Conservation (phyloP, 768 basidiomycete genomes). For the Auriculariales sp. region DNA sequence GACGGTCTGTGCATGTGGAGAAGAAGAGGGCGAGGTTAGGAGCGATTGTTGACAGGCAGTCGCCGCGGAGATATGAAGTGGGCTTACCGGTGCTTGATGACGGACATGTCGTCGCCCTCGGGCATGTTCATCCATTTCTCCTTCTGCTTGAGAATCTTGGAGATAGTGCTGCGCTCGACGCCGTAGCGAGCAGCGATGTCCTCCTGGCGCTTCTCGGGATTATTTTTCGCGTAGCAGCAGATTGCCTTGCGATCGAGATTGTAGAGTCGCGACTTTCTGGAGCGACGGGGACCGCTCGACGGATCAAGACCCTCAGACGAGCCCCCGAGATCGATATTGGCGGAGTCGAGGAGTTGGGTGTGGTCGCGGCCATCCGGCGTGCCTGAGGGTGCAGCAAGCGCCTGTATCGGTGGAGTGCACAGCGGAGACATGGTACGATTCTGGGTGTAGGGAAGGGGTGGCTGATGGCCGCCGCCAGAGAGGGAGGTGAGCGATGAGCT, state of each 20-base stretch:
- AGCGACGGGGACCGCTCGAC: neutral
- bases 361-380: neutral
- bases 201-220: constrained; percentile 65
- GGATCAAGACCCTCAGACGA: neutral
- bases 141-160: constrained; percentile 80
- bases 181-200: constrained; percentile 65
- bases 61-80: neutral
- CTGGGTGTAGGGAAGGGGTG: neutral
- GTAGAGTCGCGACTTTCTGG: constrained; percentile 50
- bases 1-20: constrained; percentile 35
- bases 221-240: constrained; percentile 45
- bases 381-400: neutral
- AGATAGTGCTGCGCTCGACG: constrained; percentile 86
- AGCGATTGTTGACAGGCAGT: neutral
- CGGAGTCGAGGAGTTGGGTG: neutral
- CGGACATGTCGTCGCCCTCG: constrained; percentile 38
- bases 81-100: constrained; percentile 56
- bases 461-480: constrained; percentile 14
- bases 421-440: neutral
- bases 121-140: constrained; percentile 64
- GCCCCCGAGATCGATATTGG: neutral
- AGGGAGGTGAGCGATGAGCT: constrained; percentile 36
- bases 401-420: neutral
- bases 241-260: constrained; percentile 64
- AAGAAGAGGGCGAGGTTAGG: neutral